Conservation (phyloP, 331 rosid genomes). For the Prunus yedoensis region DNA sequence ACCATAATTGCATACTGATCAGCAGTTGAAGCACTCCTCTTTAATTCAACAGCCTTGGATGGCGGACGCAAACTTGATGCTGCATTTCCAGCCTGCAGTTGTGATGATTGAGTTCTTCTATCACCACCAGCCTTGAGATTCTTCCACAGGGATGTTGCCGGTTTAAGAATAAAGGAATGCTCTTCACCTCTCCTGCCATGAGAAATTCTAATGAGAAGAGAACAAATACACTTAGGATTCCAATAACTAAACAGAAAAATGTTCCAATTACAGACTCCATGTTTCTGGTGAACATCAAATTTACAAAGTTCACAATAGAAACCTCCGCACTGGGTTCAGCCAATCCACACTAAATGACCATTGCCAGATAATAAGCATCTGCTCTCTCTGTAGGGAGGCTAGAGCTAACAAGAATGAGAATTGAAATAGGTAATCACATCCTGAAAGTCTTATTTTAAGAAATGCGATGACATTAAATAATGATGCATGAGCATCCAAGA, state of each 20-base stretch:
- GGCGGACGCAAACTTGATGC: conserved; percentile 42
- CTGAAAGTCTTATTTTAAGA: neutral
- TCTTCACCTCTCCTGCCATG: conserved; percentile 87
- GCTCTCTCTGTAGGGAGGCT: neutral
- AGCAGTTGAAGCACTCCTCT: conserved; percentile 34
- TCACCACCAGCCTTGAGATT: conserved; percentile 48
- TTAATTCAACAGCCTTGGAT: conserved; percentile 49
- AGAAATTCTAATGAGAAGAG: conserved; percentile 36
- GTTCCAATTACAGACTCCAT: neutral
- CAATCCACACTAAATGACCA: neutral
- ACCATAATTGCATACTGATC: conserved; percentile 89
- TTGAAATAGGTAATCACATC: neutral
- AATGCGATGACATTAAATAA: neutral
- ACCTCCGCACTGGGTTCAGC: neutral
- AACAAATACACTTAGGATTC: conserved; percentile 16
- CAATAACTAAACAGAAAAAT: neutral
- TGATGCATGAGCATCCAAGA: neutral
- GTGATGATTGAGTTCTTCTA: conserved; percentile 52
- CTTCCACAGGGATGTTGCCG: conserved; percentile 61
- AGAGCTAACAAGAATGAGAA: neutral
- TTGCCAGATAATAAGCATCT: neutral
- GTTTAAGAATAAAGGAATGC: conserved; percentile 92
- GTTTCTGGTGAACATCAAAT: neutral
- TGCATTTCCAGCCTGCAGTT: conserved; percentile 40
- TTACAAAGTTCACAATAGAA: neutral